Evolutionary conservation across 306 rosid species (phyloP).

Genomic region (Datisca glomerata): DNA sequence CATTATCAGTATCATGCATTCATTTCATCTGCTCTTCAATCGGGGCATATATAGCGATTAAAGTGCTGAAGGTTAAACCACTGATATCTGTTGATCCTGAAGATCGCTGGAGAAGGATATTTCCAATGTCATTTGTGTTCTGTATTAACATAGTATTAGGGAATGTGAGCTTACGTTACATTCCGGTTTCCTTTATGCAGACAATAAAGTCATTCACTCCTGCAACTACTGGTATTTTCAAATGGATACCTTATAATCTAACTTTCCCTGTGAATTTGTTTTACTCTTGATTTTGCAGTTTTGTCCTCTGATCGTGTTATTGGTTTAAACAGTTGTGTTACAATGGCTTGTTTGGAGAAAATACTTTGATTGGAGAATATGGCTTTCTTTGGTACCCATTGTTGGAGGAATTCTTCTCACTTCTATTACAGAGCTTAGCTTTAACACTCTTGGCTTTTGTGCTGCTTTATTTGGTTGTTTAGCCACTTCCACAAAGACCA

Average conservation of each 20-base stretch:
- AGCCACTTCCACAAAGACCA: conserved; percentile 96
- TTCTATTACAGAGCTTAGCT: conserved; percentile 88
- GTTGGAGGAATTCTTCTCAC: conserved; percentile 99
- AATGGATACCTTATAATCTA: not conserved
- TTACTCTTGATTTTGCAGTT: not conserved
- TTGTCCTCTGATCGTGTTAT: conserved; percentile 5
- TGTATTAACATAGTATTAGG: conserved; percentile 94
- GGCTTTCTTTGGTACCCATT: conserved; percentile 89
- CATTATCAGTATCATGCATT: conserved; percentile 72
- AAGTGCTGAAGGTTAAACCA: conserved; percentile 80
- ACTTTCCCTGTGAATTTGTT: not conserved
- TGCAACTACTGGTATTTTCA: conserved; percentile 76
- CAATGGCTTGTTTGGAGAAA: conserved; percentile 98
- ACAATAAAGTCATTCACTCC: conserved; percentile 97
- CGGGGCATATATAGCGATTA: conserved; percentile 71
- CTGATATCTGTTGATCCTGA: conserved; percentile 72
- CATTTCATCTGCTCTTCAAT: conserved; percentile 90
- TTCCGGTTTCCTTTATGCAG: conserved; percentile 99
- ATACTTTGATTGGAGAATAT: conserved; percentile 81
- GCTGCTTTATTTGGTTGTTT: conserved; percentile 96
- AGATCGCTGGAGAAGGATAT: conserved; percentile 94
- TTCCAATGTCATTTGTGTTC: conserved; percentile 98
- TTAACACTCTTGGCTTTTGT: conserved; percentile 87
- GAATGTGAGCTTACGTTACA: conserved; percentile 88
- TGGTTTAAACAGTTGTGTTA: conserved; percentile 53